Evolutionary conservation across 2,329 filamentous ascomycete genomes (phyloP).

Genomic region (Macrophomina pseudophaseolina): DNA sequence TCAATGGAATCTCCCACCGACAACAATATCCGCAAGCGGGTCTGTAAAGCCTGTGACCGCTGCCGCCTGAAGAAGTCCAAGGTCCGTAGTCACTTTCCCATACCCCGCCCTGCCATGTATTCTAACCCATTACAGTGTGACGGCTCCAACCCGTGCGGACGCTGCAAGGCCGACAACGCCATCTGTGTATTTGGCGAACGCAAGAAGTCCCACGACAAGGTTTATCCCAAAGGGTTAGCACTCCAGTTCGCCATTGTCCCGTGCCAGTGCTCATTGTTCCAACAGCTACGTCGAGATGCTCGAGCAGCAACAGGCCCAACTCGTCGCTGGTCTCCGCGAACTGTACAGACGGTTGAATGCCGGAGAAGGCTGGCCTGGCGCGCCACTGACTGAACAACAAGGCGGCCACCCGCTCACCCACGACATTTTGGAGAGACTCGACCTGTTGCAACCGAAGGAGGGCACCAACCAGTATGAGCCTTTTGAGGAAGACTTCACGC

Average conservation of each 20-base stretch:
- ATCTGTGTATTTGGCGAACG: conserved; percentile 69
- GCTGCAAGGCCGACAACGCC: conserved; percentile 67
- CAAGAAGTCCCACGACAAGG: conserved; percentile 70
- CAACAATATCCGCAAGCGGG: conserved; percentile 62
- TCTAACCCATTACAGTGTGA: conserved; percentile 56
- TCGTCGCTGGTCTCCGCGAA: conserved; percentile 66
- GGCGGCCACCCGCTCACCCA: conserved; percentile 65
- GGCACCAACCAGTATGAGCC: conserved; percentile 50
- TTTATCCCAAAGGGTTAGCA: conserved; percentile 69
- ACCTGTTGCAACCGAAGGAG: conserved; percentile 60
- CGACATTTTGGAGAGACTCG: conserved; percentile 65
- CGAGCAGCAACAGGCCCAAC: conserved; percentile 67
- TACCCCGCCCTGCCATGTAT: conserved; percentile 26
- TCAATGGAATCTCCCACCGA: conserved; percentile 47
- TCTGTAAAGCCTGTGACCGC: conserved; percentile 70
- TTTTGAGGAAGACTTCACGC: conserved; percentile 64
- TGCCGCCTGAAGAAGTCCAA: conserved; percentile 71
- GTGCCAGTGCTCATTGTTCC: background rate
- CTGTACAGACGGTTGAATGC: conserved; percentile 60
- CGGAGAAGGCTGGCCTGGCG: conserved; percentile 62
- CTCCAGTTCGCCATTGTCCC: conserved; percentile 27
- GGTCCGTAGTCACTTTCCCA: conserved; percentile 44
- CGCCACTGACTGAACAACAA: conserved; percentile 57
- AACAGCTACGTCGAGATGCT: conserved; percentile 68
- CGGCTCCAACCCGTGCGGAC: conserved; percentile 64